Base-by-base conservation (phyloP, 2,329 filamentous ascomycete species). In the Mariannaea elegans region DNA sequence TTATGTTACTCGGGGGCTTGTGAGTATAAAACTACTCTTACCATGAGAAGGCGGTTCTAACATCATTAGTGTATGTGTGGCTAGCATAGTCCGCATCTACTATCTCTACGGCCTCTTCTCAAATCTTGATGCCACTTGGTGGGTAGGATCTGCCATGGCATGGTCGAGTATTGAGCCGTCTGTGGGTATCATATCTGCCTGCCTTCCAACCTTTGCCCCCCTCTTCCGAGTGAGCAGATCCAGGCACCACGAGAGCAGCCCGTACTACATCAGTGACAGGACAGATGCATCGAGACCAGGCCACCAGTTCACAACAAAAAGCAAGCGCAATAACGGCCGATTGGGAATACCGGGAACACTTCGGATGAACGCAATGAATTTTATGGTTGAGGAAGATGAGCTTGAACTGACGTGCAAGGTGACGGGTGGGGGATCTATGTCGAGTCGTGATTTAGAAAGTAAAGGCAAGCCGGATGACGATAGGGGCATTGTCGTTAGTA, bases 101-200 rank as follows among this genome's bases (percentile, higher is more conserved):
- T 62, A 55, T 51, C 49, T 64, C 2, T 27, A 62, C 10, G 39
- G 39, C 10, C 51, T 64, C n/a, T 57, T 59, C n/a, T 16, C 42
- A 16, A 32, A 50, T 8, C 8, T 7, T 3, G 62, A 62, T 18
- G 16, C 48, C 6, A 56, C 62, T 2, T 64, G 62, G 62, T 61
- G 58, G 52, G 27, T 64, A 24, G 59, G 54, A 9, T 38, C 54
- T 2, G 14, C 55, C 2, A 39, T 50, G 16, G 59, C 51, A 7
- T 64, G 62, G 62, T 64, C 62, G 18, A 56, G 58, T 32, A 62
- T 61, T 46, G 58, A 64, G 27, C 59, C 62, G 7, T 59, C 59
- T 7, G 59, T 64, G 2, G 58, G 32, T 31, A 59, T 64, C 54
- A 53, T 64, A 18, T 64, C 58, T 5, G 62, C 62, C 24, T 64